These are phyloP conservation scores for Prunus davidiana DNA, from an alignment of 306 rosid genomes.

Conservation along the genomic window DNA sequence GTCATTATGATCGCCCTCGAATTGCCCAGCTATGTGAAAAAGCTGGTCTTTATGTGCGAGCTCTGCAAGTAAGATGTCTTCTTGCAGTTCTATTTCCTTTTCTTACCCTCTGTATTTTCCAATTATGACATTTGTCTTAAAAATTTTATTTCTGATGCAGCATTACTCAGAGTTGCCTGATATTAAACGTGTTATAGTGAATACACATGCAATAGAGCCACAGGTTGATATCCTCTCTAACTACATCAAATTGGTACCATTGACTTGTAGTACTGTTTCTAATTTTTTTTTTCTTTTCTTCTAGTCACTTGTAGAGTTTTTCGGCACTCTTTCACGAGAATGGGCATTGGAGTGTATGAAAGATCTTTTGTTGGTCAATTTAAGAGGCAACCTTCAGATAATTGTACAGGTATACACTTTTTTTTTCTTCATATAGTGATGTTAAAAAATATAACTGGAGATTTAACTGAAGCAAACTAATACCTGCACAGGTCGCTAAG, in stretches of 20 bases:
- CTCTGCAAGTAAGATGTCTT: conserved; percentile 74
- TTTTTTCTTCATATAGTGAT: background rate
- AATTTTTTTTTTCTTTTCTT: conserved; percentile 23
- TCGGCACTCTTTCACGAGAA: conserved; percentile 88
- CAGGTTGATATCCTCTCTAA: conserved; percentile 52
- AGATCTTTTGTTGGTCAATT: conserved; percentile 94
- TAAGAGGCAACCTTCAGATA: conserved; percentile 96
- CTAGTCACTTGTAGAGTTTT: conserved; percentile 96
- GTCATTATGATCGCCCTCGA: conserved; percentile 98
- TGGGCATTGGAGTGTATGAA: conserved; percentile 99
- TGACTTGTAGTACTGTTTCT: conserved; percentile 18
- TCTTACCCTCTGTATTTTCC: background rate
- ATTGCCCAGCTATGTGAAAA: conserved; percentile 96
- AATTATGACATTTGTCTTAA: conserved; percentile 9
- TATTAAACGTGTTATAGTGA: conserved; percentile 92
- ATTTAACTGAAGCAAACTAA: conserved; percentile 22
- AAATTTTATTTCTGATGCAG: conserved; percentile 52
- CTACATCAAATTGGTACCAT: conserved; percentile 15
- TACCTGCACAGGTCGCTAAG: conserved; percentile 77
- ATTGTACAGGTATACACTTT: conserved; percentile 72
- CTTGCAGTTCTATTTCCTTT: conserved; percentile 3
- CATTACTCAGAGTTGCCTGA: conserved; percentile 98
- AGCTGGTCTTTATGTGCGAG: conserved; percentile 94
- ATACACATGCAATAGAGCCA: conserved; percentile 98
- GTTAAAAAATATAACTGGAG: conserved; percentile 11